Evolutionary conservation across 1,284 basidiomycete genomes (phyloP), one percentile per base, ranked within the genome.

Genomic region (Peniophora sp.): DNA sequence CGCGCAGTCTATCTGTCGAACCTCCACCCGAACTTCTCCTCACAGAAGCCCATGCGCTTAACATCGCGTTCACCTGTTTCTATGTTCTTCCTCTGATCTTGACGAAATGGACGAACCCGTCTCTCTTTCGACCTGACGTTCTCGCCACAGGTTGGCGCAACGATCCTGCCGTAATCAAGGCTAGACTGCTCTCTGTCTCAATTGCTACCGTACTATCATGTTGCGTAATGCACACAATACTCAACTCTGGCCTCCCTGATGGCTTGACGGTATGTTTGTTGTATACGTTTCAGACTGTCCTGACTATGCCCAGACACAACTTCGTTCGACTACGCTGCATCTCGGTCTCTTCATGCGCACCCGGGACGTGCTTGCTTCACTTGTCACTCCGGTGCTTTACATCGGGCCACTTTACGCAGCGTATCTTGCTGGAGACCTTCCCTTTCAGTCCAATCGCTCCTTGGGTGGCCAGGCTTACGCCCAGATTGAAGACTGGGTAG

Each of bases 351-450:
- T 50, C 50, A 67, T 47, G 64, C 66, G 36, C 24, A 25, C 46
- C 45, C 53, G 55, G 23, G 54, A 52, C 35, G 52, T 79, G 36
- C 63, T 73, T 2, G 75, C 89, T 0, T 83, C 84, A 58, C 63
- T 90, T 10, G 71, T 97, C 25, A 85, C 88, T 0, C 88, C 90
- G 0, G 56, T 81, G 2, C 75, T 98, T n/a, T 96, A 89, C 64
- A 64, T 83, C 2, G 96, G 96, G 0, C 92, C 94, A 0, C 68
- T 98, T 0, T 91, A 87, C 59, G 79, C 77, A 3, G 69, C 61
- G 14, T 86, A 69, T 55, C 69, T 93, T 1, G 71, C 71, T 5
- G 59, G 66, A 2, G 62, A 71, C 6, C 70, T 93, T 2, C 89
- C 91, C 0, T 73, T 81, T 10, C 87, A 89, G 65, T 48, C 55